Evolutionary conservation across 2,329 filamentous ascomycete genomes (phyloP).

Genomic region (Colletotrichum neosansevieriae): DNA sequence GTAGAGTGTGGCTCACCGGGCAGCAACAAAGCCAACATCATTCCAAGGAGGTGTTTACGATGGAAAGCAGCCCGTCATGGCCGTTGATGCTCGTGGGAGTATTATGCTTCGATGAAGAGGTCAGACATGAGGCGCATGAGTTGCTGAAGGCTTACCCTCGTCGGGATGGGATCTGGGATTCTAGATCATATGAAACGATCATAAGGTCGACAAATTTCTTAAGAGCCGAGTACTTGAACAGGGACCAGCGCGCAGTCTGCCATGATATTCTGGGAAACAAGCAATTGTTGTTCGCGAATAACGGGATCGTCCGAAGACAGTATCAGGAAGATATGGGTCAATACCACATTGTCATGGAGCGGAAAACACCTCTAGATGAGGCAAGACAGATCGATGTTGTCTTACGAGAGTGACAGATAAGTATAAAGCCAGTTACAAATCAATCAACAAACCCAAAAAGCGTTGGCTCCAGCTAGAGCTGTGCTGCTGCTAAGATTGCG

Average conservation of each 20-base stretch:
- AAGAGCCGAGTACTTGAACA: not conserved
- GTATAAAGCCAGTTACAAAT: no score
- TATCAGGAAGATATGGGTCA: not conserved
- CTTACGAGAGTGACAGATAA: no score
- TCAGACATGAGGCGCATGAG: conserved; percentile 54
- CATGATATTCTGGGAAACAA: conserved; percentile 1
- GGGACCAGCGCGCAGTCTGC: not conserved
- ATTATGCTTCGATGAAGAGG: conserved; percentile 52
- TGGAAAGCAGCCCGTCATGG: conserved; percentile 46
- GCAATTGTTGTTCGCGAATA: not conserved
- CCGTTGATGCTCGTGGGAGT: conserved; percentile 56
- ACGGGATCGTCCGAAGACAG: not conserved
- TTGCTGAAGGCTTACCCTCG: conserved; percentile 57
- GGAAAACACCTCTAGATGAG: not conserved
- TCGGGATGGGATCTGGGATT: conserved; percentile 58
- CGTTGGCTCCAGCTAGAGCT: no score
- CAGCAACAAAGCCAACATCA: not conserved
- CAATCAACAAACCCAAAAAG: no score
- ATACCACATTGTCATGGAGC: not conserved
- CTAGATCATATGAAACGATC: conserved; percentile 50
- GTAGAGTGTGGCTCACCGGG: conserved; percentile 5
- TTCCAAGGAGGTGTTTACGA: conserved; percentile 23
- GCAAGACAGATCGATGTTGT: not conserved
- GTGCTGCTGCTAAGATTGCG: no score
- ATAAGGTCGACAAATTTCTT: not conserved